phyloP scores from a whole-genome alignment of 2,329 filamentous ascomycete species.

The Ceratocystis papillata region DNA sequence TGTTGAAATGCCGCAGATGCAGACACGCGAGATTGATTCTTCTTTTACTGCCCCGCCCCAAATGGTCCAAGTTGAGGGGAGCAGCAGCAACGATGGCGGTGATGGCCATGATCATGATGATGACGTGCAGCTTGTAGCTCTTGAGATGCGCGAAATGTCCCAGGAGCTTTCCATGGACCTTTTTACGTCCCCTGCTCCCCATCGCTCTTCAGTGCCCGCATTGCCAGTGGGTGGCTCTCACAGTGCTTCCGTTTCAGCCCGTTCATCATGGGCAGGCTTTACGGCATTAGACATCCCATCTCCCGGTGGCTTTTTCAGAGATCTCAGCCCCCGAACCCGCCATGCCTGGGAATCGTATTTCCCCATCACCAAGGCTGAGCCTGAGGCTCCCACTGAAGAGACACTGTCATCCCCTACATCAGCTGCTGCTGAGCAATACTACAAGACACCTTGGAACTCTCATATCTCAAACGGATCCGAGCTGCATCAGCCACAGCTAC shows the following conservation, averaged over 20 bases:
- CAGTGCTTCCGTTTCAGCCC: conserved; percentile 29
- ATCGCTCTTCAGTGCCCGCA: conserved; percentile 41
- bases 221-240: conserved; percentile 26
- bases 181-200: conserved; percentile 36
- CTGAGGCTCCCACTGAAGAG: conserved; percentile 42
- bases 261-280: conserved; percentile 57
- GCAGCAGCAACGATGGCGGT: background rate
- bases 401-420: conserved; percentile 61
- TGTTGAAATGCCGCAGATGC: conserved; percentile 35
- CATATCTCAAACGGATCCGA: conserved; percentile 31
- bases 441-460: conserved; percentile 65
- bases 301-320: conserved; percentile 83
- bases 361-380: background rate
- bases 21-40: background rate
- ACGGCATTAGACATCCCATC: conserved; percentile 82
- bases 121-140: conserved; percentile 18
- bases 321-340: conserved; percentile 61
- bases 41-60: conserved; percentile 17
- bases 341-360: conserved; percentile 60
- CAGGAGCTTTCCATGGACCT: conserved; percentile 26
- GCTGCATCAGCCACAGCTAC: conserved; percentile 27
- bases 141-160: conserved; percentile 19
- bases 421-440: conserved; percentile 85
- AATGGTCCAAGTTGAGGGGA: background rate
- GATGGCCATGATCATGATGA: conserved; percentile 14